Evolutionary conservation across 208 protist species (phyloP), one percentile per base, ranked within the genome.

Genomic region (Vickermania ingenoplastis): DNA sequence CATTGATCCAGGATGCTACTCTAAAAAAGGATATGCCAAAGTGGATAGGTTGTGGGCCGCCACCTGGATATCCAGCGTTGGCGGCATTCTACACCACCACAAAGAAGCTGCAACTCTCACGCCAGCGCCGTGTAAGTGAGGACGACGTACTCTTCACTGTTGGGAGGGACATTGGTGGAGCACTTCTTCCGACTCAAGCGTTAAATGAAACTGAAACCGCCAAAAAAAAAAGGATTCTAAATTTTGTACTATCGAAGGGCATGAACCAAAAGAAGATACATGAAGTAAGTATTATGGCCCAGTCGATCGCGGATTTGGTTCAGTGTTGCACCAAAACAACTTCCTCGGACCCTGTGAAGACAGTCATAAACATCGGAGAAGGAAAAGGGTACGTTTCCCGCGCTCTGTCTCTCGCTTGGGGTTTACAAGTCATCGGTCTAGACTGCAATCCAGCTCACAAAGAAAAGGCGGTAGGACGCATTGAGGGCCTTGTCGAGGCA

Each of bases 311-410:
- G 5, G 79, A 91, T 57, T 58, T 93, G 3, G 72, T 92, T 17
- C 24, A 63, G 2, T 81, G 71, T 61, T 83, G 81, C 52, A 64
- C 59, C 48, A 22, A 31, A 53, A 53, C 14, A 49, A 25, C 53
- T 3, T 24, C 21, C 5, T 17, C 31, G 3, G 54, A 55, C 31
- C 29, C 41, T 11, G 78, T 87, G n/a, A 26, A 69, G 23, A 91
- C 84, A 13, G 70, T 88, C 5, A 67, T 95, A 24, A 95, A 95
- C 69, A 75, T 95, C n/a, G 89, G 89, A 3, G 89, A 95, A 59
- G 89, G 89, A 24, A 95, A 95, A 56, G 89, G 89, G 23, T 95
- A 95, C 61, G 79, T 92, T 0, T 93, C 85, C 0, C 77, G 89
- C 21, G 75, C 81, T 0, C 61, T 95, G 2, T 81, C 89, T 2